Evolutionary conservation across 1,284 basidiomycete genomes (phyloP).

Genomic region (Ganoderma resinaceum): DNA sequence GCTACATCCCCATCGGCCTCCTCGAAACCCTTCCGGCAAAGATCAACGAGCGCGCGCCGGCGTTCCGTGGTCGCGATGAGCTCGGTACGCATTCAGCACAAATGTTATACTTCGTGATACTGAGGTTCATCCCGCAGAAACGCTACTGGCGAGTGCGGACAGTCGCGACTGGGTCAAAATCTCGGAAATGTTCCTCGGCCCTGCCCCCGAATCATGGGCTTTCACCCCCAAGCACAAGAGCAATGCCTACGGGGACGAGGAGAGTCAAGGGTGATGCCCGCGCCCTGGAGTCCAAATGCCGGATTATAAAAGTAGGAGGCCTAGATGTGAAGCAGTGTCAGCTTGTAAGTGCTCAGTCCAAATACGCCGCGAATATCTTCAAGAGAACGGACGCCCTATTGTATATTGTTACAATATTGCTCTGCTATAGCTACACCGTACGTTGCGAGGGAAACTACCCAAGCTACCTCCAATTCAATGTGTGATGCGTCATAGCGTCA

Average conservation of each 20-base stretch:
- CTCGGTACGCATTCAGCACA: constrained; percentile 61
- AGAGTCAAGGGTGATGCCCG: constrained; percentile 50
- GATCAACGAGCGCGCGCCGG: constrained; percentile 91
- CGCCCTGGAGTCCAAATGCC: background rate
- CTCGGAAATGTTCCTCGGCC: constrained; percentile 92
- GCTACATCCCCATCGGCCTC: constrained; percentile 93
- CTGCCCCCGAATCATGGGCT: constrained; percentile 67
- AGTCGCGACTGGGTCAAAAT: constrained; percentile 96
- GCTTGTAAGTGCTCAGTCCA: background rate
- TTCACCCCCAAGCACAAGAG: constrained; percentile 83
- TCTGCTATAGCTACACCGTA: constrained; percentile 23
- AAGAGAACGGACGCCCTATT: background rate
- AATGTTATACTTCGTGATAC: background rate
- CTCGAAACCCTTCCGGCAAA: constrained; percentile 85
- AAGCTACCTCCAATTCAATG: background rate
- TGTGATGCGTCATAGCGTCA: background rate
- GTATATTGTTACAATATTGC: constrained; percentile 15
- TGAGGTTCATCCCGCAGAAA: constrained; percentile 58
- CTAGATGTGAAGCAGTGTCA: background rate
- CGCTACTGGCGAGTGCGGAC: constrained; percentile 82
- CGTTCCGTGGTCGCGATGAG: constrained; percentile 87
- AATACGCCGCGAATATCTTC: constrained; percentile 10
- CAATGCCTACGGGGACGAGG: constrained; percentile 65
- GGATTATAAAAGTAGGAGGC: background rate
- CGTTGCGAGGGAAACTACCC: background rate